Conservation (phyloP, 768 basidiomycete genomes). For the Boletus pseudopeckii region DNA sequence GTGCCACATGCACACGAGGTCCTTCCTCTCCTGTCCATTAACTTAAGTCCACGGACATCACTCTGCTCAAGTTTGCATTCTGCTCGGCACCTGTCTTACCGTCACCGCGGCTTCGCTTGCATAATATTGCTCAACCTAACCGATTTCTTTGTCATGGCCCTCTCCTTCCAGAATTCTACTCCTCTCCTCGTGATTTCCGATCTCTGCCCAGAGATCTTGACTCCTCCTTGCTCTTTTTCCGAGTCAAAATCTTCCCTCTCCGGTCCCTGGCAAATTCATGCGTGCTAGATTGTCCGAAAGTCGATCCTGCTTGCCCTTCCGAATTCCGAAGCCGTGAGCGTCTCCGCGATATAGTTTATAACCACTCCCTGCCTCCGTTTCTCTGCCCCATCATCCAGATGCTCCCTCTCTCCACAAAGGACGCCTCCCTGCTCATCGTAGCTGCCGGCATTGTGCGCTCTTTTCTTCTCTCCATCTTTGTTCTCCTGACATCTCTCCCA, state of each 20-base stretch:
- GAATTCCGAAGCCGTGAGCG: slow-evolving; percentile 33
- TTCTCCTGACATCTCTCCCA: slow-evolving; percentile 13
- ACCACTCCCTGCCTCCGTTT: slow-evolving; percentile 10
- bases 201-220: slow-evolving; percentile 20
- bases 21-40: slow-evolving; percentile 35
- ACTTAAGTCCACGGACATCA: slow-evolving; percentile 40
- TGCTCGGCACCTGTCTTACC: slow-evolving; percentile 35
- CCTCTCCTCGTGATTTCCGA: slow-evolving; percentile 11
- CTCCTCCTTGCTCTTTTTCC: slow-evolving; percentile 5
- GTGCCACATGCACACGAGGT: slow-evolving; percentile 36
- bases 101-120: slow-evolving; percentile 38
- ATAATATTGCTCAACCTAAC: slow-evolving; percentile 26
- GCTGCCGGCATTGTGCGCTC: slow-evolving; percentile 26
- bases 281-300: slow-evolving; percentile 35
- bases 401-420: slow-evolving; percentile 15
- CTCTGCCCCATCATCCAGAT: slow-evolving; percentile 18
- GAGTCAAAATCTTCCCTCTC: slow-evolving; percentile 22
- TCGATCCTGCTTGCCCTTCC: slow-evolving; percentile 32
- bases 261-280: slow-evolving; percentile 23
- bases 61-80: slow-evolving; percentile 24
- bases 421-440: slow-evolving; percentile 19
- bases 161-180: slow-evolving; percentile 18
- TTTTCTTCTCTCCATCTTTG: background rate
- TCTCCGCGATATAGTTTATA: slow-evolving; percentile 24
- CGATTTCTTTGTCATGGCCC: slow-evolving; percentile 32